Conservation (phyloP, 2,329 filamentous ascomycete genomes). For the Trichophyton simii region DNA sequence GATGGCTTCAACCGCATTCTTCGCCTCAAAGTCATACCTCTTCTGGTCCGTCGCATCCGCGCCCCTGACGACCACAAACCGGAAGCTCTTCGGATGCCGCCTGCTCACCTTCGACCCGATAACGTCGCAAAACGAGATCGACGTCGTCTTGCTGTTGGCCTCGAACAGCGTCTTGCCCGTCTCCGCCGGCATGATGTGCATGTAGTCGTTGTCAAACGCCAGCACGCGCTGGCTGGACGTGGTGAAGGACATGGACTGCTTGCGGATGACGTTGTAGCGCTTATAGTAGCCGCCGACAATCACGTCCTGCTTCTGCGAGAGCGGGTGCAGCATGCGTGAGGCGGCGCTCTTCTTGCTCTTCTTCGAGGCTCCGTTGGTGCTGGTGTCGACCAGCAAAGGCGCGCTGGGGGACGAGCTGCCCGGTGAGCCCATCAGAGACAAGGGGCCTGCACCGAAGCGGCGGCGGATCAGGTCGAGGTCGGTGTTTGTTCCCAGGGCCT, state of each 20-base stretch:
- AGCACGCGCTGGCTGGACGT: conserved; percentile 48
- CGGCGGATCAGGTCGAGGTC: conserved; percentile 51
- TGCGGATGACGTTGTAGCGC: conserved; percentile 51
- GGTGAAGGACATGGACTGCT: conserved; percentile 53
- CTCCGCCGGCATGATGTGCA: conserved; percentile 50
- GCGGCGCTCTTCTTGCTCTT: conserved; percentile 31
- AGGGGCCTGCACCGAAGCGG: conserved; percentile 49
- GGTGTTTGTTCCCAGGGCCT: conserved; percentile 47
- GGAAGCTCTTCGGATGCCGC: conserved; percentile 51
- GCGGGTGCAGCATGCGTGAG: conserved; percentile 31
- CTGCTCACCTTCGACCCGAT: conserved; percentile 53
- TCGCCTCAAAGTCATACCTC: conserved; percentile 54
- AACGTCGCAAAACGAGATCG: conserved; percentile 51
- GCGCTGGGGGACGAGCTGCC: conserved; percentile 52
- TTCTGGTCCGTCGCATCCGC: conserved; percentile 53
- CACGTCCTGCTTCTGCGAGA: conserved; percentile 37
- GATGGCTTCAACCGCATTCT: conserved; percentile 43
- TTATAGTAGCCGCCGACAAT: conserved; percentile 41
- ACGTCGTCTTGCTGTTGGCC: conserved; percentile 42
- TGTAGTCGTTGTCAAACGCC: conserved; percentile 52
- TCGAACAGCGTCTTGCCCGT: conserved; percentile 43
- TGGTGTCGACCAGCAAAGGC: conserved; percentile 43
- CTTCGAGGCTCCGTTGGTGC: conserved; percentile 23
- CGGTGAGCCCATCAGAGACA: conserved; percentile 45
- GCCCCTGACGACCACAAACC: conserved; percentile 48